Percentiles rank a stretch among this genome's conserved stretches.
These are phyloP conservation scores for Chalaropsis thielavioides DNA, from an alignment of 2,329 filamentous ascomycete genomes.

Conservation along the genomic window DNA sequence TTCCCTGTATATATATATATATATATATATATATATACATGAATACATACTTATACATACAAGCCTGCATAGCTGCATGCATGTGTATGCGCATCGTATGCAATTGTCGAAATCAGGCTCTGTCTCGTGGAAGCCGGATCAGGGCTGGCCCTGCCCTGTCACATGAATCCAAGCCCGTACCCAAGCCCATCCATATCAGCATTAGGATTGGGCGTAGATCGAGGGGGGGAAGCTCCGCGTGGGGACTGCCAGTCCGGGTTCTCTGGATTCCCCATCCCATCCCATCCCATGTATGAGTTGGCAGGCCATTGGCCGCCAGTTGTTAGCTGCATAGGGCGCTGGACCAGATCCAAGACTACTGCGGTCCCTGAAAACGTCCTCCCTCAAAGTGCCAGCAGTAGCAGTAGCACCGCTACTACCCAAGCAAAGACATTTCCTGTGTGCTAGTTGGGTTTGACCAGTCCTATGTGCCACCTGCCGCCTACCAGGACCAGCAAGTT, in stretches of 20 bases:
- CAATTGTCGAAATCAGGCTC: not conserved
- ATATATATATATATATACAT: not conserved
- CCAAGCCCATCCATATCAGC: not conserved
- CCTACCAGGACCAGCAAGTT: not conserved
- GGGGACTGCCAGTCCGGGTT: not conserved
- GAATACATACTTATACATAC: not conserved
- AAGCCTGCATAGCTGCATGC: not conserved
- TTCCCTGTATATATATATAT: not conserved
- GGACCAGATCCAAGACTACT: not conserved
- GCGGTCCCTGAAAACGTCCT: not conserved
- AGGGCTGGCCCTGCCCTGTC: conserved; percentile 5
- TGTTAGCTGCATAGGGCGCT: not conserved
- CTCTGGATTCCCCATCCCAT: not conserved
- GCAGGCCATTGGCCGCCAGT: not conserved
- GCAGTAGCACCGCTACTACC: not conserved
- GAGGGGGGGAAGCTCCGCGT: not conserved
- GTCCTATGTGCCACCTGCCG: not conserved
- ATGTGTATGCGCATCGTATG: not conserved
- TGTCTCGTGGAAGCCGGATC: not conserved
- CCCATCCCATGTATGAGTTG: not conserved
- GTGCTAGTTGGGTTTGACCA: not conserved
- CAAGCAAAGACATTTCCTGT: not conserved
- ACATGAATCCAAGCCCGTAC: not conserved
- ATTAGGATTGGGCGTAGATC: conserved; percentile 4
- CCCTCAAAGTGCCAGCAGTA: not conserved